Evolutionary conservation across 2,329 filamentous ascomycete genomes (phyloP).

Genomic region (Orbilia oligospora): DNA sequence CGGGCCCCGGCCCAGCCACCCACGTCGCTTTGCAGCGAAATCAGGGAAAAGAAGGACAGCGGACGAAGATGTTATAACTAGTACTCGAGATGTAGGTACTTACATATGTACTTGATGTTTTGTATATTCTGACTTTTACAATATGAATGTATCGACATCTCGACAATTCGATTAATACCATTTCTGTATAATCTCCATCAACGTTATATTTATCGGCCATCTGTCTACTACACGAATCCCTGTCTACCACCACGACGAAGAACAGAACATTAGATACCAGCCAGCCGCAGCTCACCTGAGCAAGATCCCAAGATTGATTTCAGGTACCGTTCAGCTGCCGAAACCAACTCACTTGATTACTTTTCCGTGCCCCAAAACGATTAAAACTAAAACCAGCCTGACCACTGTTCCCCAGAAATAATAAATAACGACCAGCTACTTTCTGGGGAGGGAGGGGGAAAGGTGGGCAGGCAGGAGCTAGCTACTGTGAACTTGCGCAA

Average conservation of each 20-base stretch:
- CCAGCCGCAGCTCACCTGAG: slow-evolving; percentile 26
- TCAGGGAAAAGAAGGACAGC: slow-evolving; percentile 34
- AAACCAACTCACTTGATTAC: slow-evolving; percentile 39
- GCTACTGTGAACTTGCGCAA: slow-evolving; percentile 23
- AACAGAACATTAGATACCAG: background rate
- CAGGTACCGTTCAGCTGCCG: slow-evolving; percentile 59
- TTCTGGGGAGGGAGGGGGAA: no score
- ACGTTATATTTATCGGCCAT: no score
- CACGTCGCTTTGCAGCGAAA: slow-evolving; percentile 50
- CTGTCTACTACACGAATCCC: background rate
- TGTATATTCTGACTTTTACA: no score
- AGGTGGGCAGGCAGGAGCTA: no score
- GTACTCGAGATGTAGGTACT: no score
- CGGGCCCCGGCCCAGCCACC: slow-evolving; percentile 37
- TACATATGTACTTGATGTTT: background rate
- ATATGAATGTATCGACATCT: background rate
- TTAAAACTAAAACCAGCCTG: slow-evolving; percentile 15
- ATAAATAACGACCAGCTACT: no score
- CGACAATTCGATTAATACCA: background rate
- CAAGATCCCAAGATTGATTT: slow-evolving; percentile 35
- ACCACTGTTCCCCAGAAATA: background rate
- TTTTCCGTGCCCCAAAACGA: background rate
- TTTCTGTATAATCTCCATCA: no score
- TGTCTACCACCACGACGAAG: background rate
- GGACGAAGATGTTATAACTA: no score